Conservation (phyloP, 2,329 filamentous ascomycete species). For the Epichloe hybrida region DNA sequence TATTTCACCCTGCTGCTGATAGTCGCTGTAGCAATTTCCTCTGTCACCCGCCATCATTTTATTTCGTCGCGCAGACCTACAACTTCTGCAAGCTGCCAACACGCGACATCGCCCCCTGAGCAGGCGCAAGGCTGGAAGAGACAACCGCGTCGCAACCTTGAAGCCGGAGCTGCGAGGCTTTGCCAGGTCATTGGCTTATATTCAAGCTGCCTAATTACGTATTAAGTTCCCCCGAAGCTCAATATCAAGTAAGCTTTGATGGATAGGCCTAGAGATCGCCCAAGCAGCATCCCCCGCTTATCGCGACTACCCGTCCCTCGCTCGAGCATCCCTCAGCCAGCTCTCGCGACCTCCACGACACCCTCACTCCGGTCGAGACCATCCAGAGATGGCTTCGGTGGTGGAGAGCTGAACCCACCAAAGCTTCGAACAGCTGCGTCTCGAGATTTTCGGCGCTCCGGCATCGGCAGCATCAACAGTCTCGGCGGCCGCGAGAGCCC, state of each 20-base stretch:
- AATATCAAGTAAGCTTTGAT: constrained; percentile 8
- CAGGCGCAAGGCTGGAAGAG: not conserved
- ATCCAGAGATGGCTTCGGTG: constrained; percentile 5
- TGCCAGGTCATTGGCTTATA: not conserved
- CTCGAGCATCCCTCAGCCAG: constrained; percentile 20
- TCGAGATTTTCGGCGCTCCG: constrained; percentile 22
- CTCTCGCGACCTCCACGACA: constrained; percentile 14
- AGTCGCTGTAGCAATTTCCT: not conserved
- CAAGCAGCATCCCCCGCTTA: constrained; percentile 21
- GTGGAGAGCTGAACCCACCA: constrained; percentile 23
- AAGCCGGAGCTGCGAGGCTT: not conserved
- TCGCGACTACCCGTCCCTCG: constrained; percentile 26
- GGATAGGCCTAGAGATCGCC: constrained; percentile 23
- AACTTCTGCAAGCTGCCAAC: not conserved
- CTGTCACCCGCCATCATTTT: no score
- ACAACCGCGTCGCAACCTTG: not conserved
- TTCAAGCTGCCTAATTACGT: not conserved
- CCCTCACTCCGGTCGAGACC: not conserved
- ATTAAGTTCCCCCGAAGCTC: no score
- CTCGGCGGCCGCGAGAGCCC: constrained; percentile 8
- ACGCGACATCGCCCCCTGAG: not conserved
- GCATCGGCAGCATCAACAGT: constrained; percentile 10
- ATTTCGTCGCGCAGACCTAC: not conserved
- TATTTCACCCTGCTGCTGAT: not conserved
- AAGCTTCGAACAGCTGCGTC: constrained; percentile 28